Percentiles rank a stretch among this genome's conserved stretches.
Conservation (phyloP, 2,329 filamentous ascomycete species). For the Pseudogymnoascus sp. region DNA sequence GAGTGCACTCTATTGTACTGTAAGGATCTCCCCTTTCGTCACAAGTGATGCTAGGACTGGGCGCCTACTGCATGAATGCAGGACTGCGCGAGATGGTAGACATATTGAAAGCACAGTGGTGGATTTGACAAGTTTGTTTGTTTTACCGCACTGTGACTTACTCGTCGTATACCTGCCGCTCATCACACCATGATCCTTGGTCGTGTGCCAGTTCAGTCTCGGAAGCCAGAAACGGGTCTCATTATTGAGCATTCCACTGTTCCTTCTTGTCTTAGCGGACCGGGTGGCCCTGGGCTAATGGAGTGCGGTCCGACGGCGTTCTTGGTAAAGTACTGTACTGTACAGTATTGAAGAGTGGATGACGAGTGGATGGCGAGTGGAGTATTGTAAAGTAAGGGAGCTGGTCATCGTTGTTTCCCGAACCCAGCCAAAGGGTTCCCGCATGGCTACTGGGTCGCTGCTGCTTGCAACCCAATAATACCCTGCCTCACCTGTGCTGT, state of each 20-base stretch:
- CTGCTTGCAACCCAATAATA: constrained; percentile 4
- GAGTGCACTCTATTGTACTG: not conserved
- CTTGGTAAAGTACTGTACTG: not conserved
- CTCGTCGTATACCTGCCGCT: not conserved
- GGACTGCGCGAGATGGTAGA: not conserved
- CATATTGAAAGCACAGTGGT: not conserved
- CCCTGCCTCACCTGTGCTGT: not conserved
- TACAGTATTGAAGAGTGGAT: no score
- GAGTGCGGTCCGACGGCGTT: not conserved
- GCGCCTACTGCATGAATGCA: constrained; percentile 1
- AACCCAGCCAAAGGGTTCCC: constrained; percentile 5
- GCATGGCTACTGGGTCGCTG: constrained; percentile 1
- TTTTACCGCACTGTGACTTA: not conserved
- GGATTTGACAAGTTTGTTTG: constrained; percentile 6
- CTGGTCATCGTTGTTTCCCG: constrained; percentile 4
- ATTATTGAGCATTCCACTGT: not conserved
- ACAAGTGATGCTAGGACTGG: not conserved
- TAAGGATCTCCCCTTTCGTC: not conserved
- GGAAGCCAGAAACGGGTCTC: constrained; percentile 1
- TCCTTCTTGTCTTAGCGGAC: not conserved
- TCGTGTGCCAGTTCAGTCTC: not conserved
- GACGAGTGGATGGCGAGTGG: not conserved
- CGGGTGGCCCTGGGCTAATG: constrained; percentile 2
- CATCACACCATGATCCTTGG: not conserved
- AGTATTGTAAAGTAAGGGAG: not conserved